phyloP scores from a whole-genome alignment of 2,329 filamentous ascomycete species.

The Magnaporthiopsis incrustans region DNA sequence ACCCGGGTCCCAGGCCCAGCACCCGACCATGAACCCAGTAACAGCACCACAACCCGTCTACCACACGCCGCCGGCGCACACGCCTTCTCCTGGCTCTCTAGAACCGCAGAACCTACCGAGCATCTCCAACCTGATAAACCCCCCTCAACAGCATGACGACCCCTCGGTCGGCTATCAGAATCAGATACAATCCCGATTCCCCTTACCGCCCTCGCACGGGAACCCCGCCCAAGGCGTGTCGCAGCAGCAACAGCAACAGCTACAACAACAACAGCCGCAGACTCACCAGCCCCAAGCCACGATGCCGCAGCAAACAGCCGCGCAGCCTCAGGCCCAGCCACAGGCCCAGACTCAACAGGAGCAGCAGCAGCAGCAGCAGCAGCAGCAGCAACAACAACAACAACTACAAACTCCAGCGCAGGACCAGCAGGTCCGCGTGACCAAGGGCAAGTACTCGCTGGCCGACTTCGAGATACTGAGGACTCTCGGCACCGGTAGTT shows the following conservation, averaged over 20 bases:
- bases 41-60: conserved; percentile 19
- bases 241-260: conserved; percentile 18
- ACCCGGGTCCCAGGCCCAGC: conserved; percentile 17
- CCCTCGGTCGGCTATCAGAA: conserved; percentile 23
- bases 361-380: conserved; percentile 9
- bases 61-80: conserved; percentile 19
- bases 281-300: conserved; percentile 15
- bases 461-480: conserved; percentile 83
- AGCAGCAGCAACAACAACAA: conserved; percentile 21
- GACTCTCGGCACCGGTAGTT: conserved; percentile 92
- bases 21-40: conserved; percentile 24
- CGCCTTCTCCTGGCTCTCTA: conserved; percentile 30
- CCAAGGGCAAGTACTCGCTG: conserved; percentile 95
- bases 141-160: conserved; percentile 40
- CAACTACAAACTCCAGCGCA: conserved; percentile 20
- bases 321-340: conserved; percentile 15
- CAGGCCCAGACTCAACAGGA: conserved; percentile 22
- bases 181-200: conserved; percentile 17
- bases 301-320: conserved; percentile 5
- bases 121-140: conserved; percentile 78
- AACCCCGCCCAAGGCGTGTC: conserved; percentile 27
- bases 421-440: conserved; percentile 50
- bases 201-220: conserved; percentile 15
- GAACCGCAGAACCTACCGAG: conserved; percentile 65
- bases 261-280: conserved; percentile 14